phyloP scores from a whole-genome alignment of 495 filamentous ascomycete species.

The Penicillium crystallinum region DNA sequence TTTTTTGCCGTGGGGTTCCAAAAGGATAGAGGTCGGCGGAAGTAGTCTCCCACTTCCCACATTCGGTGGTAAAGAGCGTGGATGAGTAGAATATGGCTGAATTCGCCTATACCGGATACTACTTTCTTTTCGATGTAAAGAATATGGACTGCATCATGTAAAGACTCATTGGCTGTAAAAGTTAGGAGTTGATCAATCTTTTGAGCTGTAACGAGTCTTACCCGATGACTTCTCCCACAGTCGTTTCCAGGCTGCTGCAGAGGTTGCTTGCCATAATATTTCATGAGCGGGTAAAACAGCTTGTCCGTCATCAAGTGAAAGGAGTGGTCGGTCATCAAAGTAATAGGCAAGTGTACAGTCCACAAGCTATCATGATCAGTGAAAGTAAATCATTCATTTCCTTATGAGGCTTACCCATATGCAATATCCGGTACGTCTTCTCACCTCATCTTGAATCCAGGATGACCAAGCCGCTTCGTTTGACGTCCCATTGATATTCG shows the following conservation, averaged over 20 bases:
- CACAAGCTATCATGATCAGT: slow-evolving; percentile 30
- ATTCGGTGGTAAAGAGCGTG: slow-evolving; percentile 47
- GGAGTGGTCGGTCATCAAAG: slow-evolving; percentile 30
- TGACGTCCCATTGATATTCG: slow-evolving; percentile 1
- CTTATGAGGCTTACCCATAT: slow-evolving; percentile 34
- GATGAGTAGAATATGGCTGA: slow-evolving; percentile 44
- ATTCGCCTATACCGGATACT: slow-evolving; percentile 38
- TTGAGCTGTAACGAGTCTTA: slow-evolving; percentile 10
- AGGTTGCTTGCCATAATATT: slow-evolving; percentile 39
- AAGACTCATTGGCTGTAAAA: slow-evolving; percentile 29
- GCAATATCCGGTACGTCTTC: slow-evolving; percentile 39
- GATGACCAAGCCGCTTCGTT: slow-evolving; percentile 18
- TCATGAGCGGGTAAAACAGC: slow-evolving; percentile 44
- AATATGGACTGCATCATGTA: slow-evolving; percentile 41
- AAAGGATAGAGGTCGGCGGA: slow-evolving; percentile 40
- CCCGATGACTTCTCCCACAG: slow-evolving; percentile 22
- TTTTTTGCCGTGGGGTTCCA: slow-evolving; percentile 47
- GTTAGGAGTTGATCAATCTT: slow-evolving; percentile 2
- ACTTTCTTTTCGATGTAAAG: slow-evolving; percentile 49
- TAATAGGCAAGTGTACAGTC: slow-evolving; percentile 45
- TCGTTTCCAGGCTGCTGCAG: slow-evolving; percentile 35
- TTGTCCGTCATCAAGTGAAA: slow-evolving; percentile 40
- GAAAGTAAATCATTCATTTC: background rate
- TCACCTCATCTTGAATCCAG: slow-evolving; percentile 34
- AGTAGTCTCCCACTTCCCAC: slow-evolving; percentile 49